Percentiles rank a stretch among this genome's conserved stretches.
These are phyloP conservation scores for Citrus hindsii DNA, from an alignment of 345 rosid species.

Conservation along the genomic window DNA sequence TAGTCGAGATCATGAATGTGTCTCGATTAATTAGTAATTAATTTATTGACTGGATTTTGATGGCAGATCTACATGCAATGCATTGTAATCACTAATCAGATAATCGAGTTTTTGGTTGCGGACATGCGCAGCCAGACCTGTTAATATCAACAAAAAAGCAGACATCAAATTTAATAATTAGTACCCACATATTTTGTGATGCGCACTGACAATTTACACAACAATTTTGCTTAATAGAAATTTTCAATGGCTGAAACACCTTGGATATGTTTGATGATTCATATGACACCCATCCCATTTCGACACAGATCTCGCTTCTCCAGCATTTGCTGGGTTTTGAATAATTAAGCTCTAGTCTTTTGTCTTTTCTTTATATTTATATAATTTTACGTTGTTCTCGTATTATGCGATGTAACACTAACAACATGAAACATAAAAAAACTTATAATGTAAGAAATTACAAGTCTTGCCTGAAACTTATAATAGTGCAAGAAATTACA, in stretches of 20 bases:
- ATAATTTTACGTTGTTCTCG: too few relatives aligned
- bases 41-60: not conserved
- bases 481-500: too few relatives aligned
- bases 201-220: not conserved
- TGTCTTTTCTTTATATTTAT: not conserved
- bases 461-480: too few relatives aligned
- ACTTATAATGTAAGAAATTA: too few relatives aligned
- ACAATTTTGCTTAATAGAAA: not conserved
- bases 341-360: not conserved
- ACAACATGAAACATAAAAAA: too few relatives aligned
- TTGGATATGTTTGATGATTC: not conserved
- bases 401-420: too few relatives aligned
- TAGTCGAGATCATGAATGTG: not conserved
- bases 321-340: not conserved
- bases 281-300: not conserved
- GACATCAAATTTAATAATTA: not conserved
- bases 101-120: not conserved
- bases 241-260: not conserved
- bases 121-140: not conserved
- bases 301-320: not conserved
- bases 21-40: not conserved
- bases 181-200: not conserved
- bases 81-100: not conserved
- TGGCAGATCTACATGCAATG: slow-evolving; percentile 7
- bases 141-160: not conserved